Evolutionary conservation across 108 stramenopile species (phyloP).

Genomic region (Schizochytrium sp.): DNA sequence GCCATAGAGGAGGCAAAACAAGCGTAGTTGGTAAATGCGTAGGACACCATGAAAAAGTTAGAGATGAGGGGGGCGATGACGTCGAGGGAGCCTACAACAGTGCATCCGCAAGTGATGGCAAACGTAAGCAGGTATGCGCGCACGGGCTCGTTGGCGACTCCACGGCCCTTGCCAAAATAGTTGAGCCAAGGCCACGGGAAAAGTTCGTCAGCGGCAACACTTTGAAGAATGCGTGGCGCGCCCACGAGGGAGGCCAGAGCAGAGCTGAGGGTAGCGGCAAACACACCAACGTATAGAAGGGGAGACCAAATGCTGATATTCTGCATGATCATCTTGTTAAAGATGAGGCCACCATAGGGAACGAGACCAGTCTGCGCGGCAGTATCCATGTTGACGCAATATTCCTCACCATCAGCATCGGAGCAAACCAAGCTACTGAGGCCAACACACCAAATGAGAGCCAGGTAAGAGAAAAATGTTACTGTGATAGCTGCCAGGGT

Average conservation of each 20-base stretch:
- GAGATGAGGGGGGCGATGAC: conserved; percentile 82
- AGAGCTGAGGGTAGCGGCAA: conserved; percentile 78
- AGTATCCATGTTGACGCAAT: not conserved
- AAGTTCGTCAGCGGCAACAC: conserved; percentile 79
- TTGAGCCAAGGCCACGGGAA: conserved; percentile 67
- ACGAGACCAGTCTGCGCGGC: not conserved
- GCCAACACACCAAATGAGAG: conserved; percentile 77
- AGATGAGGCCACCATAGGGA: conserved; percentile 66
- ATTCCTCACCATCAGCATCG: conserved; percentile 66
- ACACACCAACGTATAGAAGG: conserved; percentile 81
- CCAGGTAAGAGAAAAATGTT: conserved; percentile 74
- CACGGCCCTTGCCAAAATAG: conserved; percentile 57
- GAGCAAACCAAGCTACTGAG: conserved; percentile 67
- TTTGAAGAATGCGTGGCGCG: conserved; percentile 80
- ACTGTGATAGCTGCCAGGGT: conserved; percentile 72
- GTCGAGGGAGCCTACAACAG: conserved; percentile 81
- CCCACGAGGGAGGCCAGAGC: conserved; percentile 79
- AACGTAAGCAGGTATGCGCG: conserved; percentile 70
- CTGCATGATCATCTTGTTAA: conserved; percentile 66
- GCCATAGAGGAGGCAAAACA: conserved; percentile 81
- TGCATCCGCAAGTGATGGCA: conserved; percentile 61
- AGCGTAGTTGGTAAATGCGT: conserved; percentile 81
- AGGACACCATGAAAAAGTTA: conserved; percentile 85
- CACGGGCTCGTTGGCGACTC: conserved; percentile 54
- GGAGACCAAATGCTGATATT: conserved; percentile 79